A percentile compares a stretch with the other conserved stretches of the same genome.
Conservation (phyloP, 352 stramenopile genomes). For the Phytophthora boehmeriae region DNA sequence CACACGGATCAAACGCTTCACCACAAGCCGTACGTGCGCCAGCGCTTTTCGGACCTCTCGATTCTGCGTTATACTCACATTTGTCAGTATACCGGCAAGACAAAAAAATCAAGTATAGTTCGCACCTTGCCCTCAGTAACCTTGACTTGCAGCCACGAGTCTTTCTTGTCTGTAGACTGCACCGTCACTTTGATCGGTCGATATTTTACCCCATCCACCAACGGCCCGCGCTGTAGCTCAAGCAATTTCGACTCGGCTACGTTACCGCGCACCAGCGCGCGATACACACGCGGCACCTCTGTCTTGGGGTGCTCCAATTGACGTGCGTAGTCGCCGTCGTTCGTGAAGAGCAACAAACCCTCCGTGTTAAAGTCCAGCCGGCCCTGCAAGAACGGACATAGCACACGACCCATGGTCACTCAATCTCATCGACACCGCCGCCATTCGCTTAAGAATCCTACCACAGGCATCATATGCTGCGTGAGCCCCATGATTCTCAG, state of each 20-base stretch:
- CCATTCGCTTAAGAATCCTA: constrained; percentile 31
- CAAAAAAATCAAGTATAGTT: background rate
- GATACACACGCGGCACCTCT: constrained; percentile 79
- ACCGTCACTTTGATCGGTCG: constrained; percentile 72
- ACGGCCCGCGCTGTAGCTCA: constrained; percentile 73
- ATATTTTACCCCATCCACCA: constrained; percentile 88
- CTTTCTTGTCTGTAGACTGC: constrained; percentile 84
- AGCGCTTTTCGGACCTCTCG: constrained; percentile 91
- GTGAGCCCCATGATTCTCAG: constrained; percentile 81
- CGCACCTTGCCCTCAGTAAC: constrained; percentile 87
- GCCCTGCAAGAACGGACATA: constrained; percentile 39
- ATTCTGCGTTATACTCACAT: constrained; percentile 60
- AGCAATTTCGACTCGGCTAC: constrained; percentile 83
- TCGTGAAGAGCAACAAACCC: constrained; percentile 92
- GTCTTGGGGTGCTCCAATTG: constrained; percentile 89
- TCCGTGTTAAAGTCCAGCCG: constrained; percentile 94
- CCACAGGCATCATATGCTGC: constrained; percentile 90
- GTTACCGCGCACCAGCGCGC: constrained; percentile 81
- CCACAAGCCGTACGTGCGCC: constrained; percentile 82
- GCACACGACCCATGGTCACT: background rate
- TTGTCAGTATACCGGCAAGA: background rate
- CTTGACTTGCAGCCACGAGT: constrained; percentile 90
- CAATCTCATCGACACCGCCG: background rate
- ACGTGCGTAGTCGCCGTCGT: constrained; percentile 90
- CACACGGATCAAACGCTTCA: constrained; percentile 90